Evolutionary conservation across 352 stramenopile genomes (phyloP).

Genomic region (Proteromonas lacertae): DNA sequence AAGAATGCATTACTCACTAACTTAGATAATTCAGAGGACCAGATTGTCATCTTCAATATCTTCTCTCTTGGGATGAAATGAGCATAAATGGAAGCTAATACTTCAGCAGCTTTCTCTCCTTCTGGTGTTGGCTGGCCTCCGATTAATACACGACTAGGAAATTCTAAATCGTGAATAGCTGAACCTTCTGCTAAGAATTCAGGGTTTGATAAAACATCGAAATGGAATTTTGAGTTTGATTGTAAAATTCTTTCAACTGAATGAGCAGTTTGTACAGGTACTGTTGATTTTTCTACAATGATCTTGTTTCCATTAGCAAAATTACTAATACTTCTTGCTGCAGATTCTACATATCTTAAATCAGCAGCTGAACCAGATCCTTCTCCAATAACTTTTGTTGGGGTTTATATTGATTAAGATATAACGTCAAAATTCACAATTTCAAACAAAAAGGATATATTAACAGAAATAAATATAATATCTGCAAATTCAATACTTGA

Average conservation of each 20-base stretch:
- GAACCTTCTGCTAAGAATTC: constrained; percentile 98
- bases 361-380: constrained; percentile 81
- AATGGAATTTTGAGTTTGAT: constrained; percentile 54
- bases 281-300: constrained; percentile 93
- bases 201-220: constrained; percentile 89
- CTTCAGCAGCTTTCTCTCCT: constrained; percentile 30
- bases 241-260: constrained; percentile 70
- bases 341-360: constrained; percentile 90
- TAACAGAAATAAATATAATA: constrained; percentile 97
- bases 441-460: constrained; percentile 92
- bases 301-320: constrained; percentile 73
- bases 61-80: constrained; percentile 72
- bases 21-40: constrained; percentile 98
- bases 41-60: constrained; percentile 96
- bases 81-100: constrained; percentile 71
- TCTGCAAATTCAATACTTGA: constrained; percentile 72
- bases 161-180: constrained; percentile 71
- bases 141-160: constrained; percentile 81
- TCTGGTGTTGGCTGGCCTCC: constrained; percentile 52
- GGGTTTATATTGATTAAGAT: not conserved
- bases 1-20: constrained; percentile 97
- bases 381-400: not conserved
- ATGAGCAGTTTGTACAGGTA: constrained; percentile 87
- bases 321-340: constrained; percentile 80
- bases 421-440: constrained; percentile 6